phyloP scores from a whole-genome alignment of 2,329 filamentous ascomycete species.

The Fusarium mangiferae region DNA sequence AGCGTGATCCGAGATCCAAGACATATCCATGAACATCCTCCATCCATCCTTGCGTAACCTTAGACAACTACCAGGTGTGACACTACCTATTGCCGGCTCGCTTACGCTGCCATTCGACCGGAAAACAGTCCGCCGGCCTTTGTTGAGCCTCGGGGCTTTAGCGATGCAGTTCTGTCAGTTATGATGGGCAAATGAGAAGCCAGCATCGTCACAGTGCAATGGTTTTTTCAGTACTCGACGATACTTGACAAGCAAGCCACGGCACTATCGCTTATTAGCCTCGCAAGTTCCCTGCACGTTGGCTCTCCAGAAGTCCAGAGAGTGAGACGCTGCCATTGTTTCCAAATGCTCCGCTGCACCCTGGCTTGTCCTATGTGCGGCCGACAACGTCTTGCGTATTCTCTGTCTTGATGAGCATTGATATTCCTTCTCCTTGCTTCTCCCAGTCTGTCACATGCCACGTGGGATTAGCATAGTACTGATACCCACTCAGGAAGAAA shows the following conservation, averaged over 20 bases:
- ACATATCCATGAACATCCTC: conserved; percentile 14
- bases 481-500: conserved; percentile 16
- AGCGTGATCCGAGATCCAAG: conserved; percentile 31
- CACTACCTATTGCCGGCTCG: conserved; percentile 1
- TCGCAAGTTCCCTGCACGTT: conserved; percentile 20
- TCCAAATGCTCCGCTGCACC: background rate
- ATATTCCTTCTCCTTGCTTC: conserved; percentile 23
- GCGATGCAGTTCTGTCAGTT: conserved; percentile 36
- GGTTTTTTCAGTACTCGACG: conserved; percentile 35
- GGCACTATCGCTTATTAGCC: conserved; percentile 39
- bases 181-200: conserved; percentile 38
- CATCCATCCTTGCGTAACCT: conserved; percentile 1
- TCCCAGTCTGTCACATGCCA: conserved; percentile 38
- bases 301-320: conserved; percentile 10
- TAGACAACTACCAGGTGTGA: background rate
- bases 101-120: conserved; percentile 23
- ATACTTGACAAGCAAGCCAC: conserved; percentile 37
- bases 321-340: background rate
- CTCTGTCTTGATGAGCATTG: background rate
- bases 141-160: conserved; percentile 13
- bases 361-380: background rate
- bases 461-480: conserved; percentile 35
- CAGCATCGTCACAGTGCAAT: conserved; percentile 40
- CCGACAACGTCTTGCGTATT: background rate
- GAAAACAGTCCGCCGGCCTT: conserved; percentile 13